Conservation (phyloP, 305 asterid species). For the Plantago lanceolata region DNA sequence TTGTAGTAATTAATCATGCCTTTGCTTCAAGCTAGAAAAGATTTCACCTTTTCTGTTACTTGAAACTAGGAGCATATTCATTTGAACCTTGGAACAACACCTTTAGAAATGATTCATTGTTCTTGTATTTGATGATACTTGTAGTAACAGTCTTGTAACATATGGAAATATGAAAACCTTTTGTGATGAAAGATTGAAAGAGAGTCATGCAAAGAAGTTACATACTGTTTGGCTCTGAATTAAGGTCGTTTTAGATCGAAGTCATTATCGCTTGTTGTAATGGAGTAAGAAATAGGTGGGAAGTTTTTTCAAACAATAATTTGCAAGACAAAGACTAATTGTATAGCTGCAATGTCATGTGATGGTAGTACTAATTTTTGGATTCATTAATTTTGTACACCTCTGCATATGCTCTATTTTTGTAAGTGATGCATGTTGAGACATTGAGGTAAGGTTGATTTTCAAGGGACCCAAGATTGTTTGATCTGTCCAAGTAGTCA, state of each 20-base stretch:
- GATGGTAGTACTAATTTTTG: slow-evolving; percentile 31
- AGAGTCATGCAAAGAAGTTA: slow-evolving; percentile 29
- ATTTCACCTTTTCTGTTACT: slow-evolving; percentile 10
- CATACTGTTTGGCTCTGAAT: no score
- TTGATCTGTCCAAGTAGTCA: slow-evolving; percentile 18
- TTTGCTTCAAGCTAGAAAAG: slow-evolving; percentile 34
- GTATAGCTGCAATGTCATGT: slow-evolving; percentile 23
- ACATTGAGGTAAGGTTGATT: slow-evolving; percentile 27
- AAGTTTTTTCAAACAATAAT: slow-evolving; percentile 6
- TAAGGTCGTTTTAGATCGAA: no score
- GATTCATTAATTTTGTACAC: slow-evolving; percentile 23
- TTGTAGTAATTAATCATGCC: slow-evolving; percentile 24
- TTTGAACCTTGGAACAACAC: slow-evolving; percentile 31
- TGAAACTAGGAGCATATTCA: slow-evolving; percentile 37
- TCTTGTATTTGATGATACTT: slow-evolving; percentile 21
- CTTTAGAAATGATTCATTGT: slow-evolving; percentile 33
- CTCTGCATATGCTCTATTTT: slow-evolving; percentile 6
- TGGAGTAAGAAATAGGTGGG: slow-evolving; percentile 7
- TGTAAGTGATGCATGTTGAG: slow-evolving; percentile 17
- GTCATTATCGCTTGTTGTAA: slow-evolving; percentile 15
- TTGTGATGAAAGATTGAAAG: slow-evolving; percentile 2
- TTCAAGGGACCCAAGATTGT: slow-evolving; percentile 27
- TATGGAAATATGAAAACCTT: not conserved
- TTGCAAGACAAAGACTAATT: slow-evolving; percentile 17
- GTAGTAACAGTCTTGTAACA: slow-evolving; percentile 6